A percentile compares a stretch with the other conserved stretches of the same genome.
These are phyloP conservation scores for Heracleum sosnowskyi DNA, from an alignment of 129 eudicot species.

Conservation along the genomic window DNA sequence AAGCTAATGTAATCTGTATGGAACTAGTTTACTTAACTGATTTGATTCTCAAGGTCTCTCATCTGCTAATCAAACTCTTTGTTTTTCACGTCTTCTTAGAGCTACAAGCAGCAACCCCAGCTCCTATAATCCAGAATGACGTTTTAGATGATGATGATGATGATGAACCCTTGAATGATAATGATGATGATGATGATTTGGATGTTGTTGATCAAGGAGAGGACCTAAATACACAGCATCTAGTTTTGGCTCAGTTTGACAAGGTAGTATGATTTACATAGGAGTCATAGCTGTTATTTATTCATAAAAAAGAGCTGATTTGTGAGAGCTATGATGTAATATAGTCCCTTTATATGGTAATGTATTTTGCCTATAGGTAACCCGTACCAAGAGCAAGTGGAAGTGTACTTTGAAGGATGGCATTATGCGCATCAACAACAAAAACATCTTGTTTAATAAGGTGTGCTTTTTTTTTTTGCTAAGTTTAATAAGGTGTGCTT, in stretches of 20 bases:
- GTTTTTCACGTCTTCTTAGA: conserved; percentile 33
- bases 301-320: neutral
- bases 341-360: conserved; percentile 5
- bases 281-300: neutral
- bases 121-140: conserved; percentile 54
- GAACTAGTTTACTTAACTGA: neutral
- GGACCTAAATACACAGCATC: conserved; percentile 83
- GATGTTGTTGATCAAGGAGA: conserved; percentile 94
- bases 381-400: conserved; percentile 99
- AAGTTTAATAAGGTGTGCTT: conserved; percentile 70
- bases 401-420: conserved; percentile 97
- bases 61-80: neutral
- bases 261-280: conserved; percentile 43
- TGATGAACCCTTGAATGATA: conserved; percentile 92
- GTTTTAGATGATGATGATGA: conserved; percentile 68
- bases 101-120: conserved; percentile 92
- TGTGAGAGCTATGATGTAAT: neutral
- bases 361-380: conserved; percentile 47
- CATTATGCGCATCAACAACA: conserved; percentile 94
- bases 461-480: too few species aligned
- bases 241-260: conserved; percentile 94
- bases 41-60: neutral
- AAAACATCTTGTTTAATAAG: conserved; percentile 89
- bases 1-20: conserved; percentile 44
- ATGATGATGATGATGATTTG: conserved; percentile 86